Conservation (phyloP, 163 green algal genomes). For the Picocystis sp. region DNA sequence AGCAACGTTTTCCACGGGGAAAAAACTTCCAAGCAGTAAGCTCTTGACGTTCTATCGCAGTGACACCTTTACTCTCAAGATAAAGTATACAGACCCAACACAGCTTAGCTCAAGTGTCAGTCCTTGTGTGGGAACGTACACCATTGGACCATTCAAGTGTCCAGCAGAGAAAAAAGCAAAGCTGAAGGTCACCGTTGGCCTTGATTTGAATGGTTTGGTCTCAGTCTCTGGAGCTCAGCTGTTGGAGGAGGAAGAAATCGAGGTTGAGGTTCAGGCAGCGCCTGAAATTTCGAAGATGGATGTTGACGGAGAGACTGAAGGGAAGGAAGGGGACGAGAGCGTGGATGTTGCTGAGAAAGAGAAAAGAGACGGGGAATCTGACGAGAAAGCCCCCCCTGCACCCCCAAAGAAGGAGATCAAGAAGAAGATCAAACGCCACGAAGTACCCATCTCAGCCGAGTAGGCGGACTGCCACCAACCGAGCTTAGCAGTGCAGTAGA, state of each 20-base stretch:
- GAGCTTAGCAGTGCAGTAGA: conserved; percentile 18
- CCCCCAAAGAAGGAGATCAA: conserved; percentile 9
- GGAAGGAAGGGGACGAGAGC: neutral
- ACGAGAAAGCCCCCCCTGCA: conserved; percentile 3
- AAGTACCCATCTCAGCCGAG: neutral
- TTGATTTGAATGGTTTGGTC: conserved; percentile 84
- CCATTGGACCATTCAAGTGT: no score
- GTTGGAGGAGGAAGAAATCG: conserved; percentile 62
- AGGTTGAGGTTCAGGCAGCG: conserved; percentile 17
- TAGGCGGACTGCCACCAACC: neutral
- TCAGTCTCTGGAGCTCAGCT: conserved; percentile 51
- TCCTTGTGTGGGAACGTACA: no score
- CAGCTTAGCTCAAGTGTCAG: no score
- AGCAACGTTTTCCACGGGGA: conserved; percentile 52
- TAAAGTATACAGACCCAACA: neutral
- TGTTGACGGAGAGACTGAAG: neutral
- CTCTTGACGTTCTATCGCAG: conserved; percentile 67
- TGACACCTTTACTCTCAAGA: no score
- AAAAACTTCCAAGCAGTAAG: conserved; percentile 63
- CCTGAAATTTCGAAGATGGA: neutral
- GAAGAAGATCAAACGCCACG: conserved; percentile 2
- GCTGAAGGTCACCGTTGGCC: conserved; percentile 73
- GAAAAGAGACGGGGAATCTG: neutral
- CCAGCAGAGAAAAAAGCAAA: conserved; percentile 52
- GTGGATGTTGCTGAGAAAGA: conserved; percentile 3